phyloP scores from a whole-genome alignment of 2,329 filamentous ascomycete species.

The Epichloe festucae region DNA sequence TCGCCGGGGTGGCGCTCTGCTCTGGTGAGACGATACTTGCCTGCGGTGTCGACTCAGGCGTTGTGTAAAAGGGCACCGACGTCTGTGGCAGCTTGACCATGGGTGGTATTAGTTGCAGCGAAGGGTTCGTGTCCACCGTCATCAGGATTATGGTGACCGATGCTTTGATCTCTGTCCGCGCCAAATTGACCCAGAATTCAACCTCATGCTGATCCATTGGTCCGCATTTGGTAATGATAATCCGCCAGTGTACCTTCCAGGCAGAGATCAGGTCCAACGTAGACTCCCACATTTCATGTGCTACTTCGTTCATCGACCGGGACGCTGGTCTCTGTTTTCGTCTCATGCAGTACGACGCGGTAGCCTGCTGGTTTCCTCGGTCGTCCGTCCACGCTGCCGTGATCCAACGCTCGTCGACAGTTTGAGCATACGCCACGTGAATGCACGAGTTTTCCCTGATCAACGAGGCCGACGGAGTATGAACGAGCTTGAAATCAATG shows the following conservation, averaged over 20 bases:
- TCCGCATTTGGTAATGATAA: conserved; percentile 61
- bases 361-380: conserved; percentile 59
- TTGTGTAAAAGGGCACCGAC: conserved; percentile 37
- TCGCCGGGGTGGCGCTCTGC: conserved; percentile 37
- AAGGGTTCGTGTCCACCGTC: conserved; percentile 51
- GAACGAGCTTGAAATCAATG: conserved; percentile 62
- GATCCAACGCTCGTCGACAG: conserved; percentile 65
- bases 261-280: conserved; percentile 60
- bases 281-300: conserved; percentile 64
- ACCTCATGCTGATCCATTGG: conserved; percentile 55
- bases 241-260: conserved; percentile 62
- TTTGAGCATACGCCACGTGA: conserved; percentile 67
- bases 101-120: conserved; percentile 48
- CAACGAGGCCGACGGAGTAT: conserved; percentile 57
- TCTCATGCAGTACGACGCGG: conserved; percentile 58
- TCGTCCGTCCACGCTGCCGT: conserved; percentile 73
- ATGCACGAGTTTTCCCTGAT: conserved; percentile 69
- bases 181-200: conserved; percentile 42
- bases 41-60: conserved; percentile 57
- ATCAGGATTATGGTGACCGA: conserved; percentile 45
- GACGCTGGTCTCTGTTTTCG: conserved; percentile 40
- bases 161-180: conserved; percentile 37
- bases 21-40: conserved; percentile 47
- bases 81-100: conserved; percentile 33
- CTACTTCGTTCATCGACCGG: conserved; percentile 47